These are phyloP conservation scores for Lactifluus piperatus DNA, from an alignment of 768 basidiomycete genomes.

Conservation along the genomic window DNA sequence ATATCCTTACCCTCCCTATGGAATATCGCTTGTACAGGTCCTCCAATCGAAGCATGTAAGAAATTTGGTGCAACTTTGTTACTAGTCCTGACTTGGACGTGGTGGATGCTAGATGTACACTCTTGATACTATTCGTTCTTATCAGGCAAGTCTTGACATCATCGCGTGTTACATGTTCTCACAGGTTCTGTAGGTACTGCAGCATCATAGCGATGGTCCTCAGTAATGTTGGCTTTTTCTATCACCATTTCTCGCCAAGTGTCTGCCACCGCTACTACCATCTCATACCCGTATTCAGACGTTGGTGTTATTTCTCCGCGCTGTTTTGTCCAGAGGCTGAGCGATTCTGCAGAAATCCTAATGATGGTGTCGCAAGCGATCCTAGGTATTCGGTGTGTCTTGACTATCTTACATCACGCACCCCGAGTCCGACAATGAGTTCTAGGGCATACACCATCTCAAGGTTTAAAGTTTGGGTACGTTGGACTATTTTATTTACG, in stretches of 20 bases:
- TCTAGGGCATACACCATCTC: slow-evolving; percentile 50
- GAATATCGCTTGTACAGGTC: slow-evolving; percentile 11
- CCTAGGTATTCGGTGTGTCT: slow-evolving; percentile 44
- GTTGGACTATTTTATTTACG: slow-evolving; percentile 30
- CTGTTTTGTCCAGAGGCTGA: neutral
- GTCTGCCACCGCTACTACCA: slow-evolving; percentile 44
- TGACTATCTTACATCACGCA: neutral
- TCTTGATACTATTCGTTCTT: slow-evolving; percentile 9
- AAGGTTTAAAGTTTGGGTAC: slow-evolving; percentile 35
- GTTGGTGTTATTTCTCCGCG: slow-evolving; percentile 26
- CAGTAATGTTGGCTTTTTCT: slow-evolving; percentile 55
- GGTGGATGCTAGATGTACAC: too few species aligned
- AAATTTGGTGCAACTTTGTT: neutral
- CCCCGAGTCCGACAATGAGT: neutral
- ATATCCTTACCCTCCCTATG: slow-evolving; percentile 11
- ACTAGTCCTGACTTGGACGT: too few species aligned
- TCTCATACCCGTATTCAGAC: slow-evolving; percentile 51
- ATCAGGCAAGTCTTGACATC: slow-evolving; percentile 3
- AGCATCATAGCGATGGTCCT: too few species aligned
- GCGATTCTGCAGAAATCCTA: slow-evolving; percentile 41
- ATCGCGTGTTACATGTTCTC: neutral
- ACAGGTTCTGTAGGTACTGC: slow-evolving; percentile 28
- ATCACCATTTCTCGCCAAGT: slow-evolving; percentile 36
- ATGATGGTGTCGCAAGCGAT: slow-evolving; percentile 58
- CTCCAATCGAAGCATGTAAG: neutral